A percentile compares a stretch with the other conserved stretches of the same genome.
phyloP scores from a whole-genome alignment of 2,329 filamentous ascomycete genomes.

The Teratosphaeria destructans region DNA sequence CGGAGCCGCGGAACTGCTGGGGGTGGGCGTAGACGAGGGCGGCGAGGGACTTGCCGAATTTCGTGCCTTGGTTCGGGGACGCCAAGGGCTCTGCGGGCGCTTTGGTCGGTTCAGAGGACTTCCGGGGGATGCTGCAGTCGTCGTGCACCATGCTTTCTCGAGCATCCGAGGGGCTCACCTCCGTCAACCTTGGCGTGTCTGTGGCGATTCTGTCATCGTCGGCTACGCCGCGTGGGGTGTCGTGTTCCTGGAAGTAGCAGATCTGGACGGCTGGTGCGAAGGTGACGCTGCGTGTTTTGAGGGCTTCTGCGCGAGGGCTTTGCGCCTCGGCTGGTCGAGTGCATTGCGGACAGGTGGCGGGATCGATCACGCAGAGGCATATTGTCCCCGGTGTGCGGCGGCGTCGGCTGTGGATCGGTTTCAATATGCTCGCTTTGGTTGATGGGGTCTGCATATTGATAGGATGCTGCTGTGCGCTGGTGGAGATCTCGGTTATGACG shows the following conservation, averaged over 20 bases:
- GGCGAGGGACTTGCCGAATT: background rate
- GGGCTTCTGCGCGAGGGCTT: background rate
- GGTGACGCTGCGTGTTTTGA: background rate
- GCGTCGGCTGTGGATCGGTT: background rate
- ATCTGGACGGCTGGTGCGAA: background rate
- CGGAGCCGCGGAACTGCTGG: background rate
- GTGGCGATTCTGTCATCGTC: background rate
- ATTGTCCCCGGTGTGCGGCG: background rate
- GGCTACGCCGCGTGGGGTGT: background rate
- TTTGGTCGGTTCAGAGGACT: background rate
- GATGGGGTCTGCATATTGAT: background rate
- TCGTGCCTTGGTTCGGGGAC: background rate
- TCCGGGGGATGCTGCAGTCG: background rate
- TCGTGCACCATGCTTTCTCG: background rate
- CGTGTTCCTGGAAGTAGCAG: background rate
- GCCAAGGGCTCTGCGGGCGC: background rate
- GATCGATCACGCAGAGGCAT: background rate
- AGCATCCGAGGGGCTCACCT: background rate
- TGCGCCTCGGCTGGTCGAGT: background rate
- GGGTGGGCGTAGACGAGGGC: background rate
- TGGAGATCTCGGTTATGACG: background rate
- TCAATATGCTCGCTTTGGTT: background rate
- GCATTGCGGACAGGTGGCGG: background rate
- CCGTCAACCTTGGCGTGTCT: background rate
- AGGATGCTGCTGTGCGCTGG: background rate